A percentile compares a stretch with the other conserved stretches of the same genome.
Conservation (phyloP, 148 eudicot species). For the Limonium bicolor region DNA sequence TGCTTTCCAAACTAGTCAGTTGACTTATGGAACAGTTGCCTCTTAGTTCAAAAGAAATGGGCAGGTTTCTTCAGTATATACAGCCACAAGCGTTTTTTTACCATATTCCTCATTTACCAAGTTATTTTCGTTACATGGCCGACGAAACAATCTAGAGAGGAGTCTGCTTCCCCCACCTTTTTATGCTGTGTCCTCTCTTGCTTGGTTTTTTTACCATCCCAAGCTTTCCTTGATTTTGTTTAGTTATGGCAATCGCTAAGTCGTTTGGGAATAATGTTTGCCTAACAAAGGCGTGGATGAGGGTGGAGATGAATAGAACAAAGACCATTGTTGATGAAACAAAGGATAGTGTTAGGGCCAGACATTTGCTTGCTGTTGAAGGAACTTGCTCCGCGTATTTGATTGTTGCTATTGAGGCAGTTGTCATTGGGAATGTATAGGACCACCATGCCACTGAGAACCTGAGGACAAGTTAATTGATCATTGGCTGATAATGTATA, state of each 20-base stretch:
- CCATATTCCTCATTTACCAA: neutral
- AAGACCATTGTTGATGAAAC: constrained; percentile 39
- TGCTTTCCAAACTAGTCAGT: too few species aligned
- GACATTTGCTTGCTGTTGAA: constrained; percentile 22
- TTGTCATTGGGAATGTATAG: constrained; percentile 94
- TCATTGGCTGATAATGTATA: neutral
- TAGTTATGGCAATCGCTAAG: constrained; percentile 69
- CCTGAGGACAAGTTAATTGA: constrained; percentile 9
- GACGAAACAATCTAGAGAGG: constrained; percentile 62
- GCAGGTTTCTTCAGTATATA: too few species aligned
- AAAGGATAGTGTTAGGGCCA: constrained; percentile 45
- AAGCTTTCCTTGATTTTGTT: too few species aligned
- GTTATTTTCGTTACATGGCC: constrained; percentile 7
- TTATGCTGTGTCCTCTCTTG: constrained; percentile 31
- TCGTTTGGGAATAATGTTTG: constrained; percentile 80
- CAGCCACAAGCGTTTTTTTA: neutral
- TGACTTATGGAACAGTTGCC: too few species aligned
- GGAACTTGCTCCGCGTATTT: constrained; percentile 34
- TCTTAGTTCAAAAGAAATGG: too few species aligned
- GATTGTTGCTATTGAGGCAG: constrained; percentile 76
- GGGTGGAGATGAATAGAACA: constrained; percentile 40
- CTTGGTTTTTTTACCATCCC: constrained; percentile 24
- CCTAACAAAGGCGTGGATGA: constrained; percentile 55
- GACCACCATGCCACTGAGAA: constrained; percentile 99
- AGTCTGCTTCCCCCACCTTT: constrained; percentile 70